These are phyloP conservation scores for Cercophora sp. DNA, from an alignment of 495 filamentous ascomycete genomes.

Conservation along the genomic window DNA sequence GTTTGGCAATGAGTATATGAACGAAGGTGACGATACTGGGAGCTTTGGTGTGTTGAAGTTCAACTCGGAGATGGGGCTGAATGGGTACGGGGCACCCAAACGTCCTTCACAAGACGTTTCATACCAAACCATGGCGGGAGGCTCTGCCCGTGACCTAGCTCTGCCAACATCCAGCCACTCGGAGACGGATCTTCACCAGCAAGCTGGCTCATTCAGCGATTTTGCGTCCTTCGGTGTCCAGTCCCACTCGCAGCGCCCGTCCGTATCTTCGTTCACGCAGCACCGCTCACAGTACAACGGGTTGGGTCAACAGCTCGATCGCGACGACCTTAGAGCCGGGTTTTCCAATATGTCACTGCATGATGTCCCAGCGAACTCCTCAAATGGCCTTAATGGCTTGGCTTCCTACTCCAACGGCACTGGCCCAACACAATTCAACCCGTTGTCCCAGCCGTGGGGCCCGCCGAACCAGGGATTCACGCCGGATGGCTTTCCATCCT, in stretches of 20 bases:
- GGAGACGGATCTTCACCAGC: slow-evolving; percentile 25
- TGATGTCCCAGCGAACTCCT: slow-evolving; percentile 3
- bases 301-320: slow-evolving; percentile 4
- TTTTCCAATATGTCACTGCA: slow-evolving; percentile 9
- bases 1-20: slow-evolving; percentile 15
- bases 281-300: slow-evolving; percentile 6
- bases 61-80: slow-evolving; percentile 4
- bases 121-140: slow-evolving; percentile 13
- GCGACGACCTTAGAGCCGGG: slow-evolving; percentile 12
- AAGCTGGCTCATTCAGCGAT: slow-evolving; percentile 7
- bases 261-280: slow-evolving; percentile 16
- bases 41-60: slow-evolving; percentile 1
- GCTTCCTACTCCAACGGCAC: too few relatives aligned
- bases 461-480: slow-evolving; percentile 13
- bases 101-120: slow-evolving; percentile 18
- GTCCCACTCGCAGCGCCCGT: slow-evolving; percentile 25
- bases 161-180: slow-evolving; percentile 30
- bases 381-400: too few relatives aligned
- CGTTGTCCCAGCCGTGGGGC: slow-evolving; percentile 36
- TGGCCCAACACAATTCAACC: slow-evolving; percentile 33
- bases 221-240: slow-evolving; percentile 1
- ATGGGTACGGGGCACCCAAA: background rate
- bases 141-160: slow-evolving; percentile 25
- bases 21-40: slow-evolving; percentile 29
- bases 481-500: slow-evolving; percentile 12